Conservation (phyloP, 208 protist species). For the Phytomonas serpens region DNA sequence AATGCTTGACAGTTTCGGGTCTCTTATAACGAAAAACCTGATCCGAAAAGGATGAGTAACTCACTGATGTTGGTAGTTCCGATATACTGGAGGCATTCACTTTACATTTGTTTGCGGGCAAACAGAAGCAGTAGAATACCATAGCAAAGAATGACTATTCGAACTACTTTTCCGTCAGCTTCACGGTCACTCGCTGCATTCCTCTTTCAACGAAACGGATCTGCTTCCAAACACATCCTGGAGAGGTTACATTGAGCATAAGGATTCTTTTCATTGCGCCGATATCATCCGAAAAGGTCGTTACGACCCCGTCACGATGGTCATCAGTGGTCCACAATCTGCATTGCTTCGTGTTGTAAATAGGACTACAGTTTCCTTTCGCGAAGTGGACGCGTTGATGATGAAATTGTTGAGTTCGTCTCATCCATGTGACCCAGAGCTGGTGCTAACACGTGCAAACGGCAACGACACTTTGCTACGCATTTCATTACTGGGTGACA, state of each 20-base stretch:
- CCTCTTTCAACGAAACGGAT: neutral
- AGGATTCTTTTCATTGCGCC: slow-evolving; percentile 12
- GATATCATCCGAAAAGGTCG: slow-evolving; percentile 25
- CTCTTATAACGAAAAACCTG: too few relatives aligned
- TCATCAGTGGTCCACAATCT: slow-evolving; percentile 24
- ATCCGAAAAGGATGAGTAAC: neutral
- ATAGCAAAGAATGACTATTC: neutral
- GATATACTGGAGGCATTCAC: neutral
- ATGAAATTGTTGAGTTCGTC: neutral
- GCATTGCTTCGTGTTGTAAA: slow-evolving; percentile 49
- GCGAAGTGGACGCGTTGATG: slow-evolving; percentile 13
- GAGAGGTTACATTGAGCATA: neutral
- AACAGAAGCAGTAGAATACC: neutral
- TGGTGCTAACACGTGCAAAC: slow-evolving; percentile 21
- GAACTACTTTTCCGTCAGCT: neutral
- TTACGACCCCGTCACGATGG: slow-evolving; percentile 37
- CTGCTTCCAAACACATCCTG: neutral
- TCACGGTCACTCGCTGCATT: neutral
- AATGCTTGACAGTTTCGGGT: too few relatives aligned
- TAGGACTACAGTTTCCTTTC: slow-evolving; percentile 24
- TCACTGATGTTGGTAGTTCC: neutral
- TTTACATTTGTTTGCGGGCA: neutral
- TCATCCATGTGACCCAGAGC: slow-evolving; percentile 14
- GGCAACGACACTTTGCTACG: neutral
- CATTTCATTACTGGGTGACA: neutral